Evolutionary conservation across 208 protist species (phyloP).

Genomic region (Vickermania ingenoplastis): DNA sequence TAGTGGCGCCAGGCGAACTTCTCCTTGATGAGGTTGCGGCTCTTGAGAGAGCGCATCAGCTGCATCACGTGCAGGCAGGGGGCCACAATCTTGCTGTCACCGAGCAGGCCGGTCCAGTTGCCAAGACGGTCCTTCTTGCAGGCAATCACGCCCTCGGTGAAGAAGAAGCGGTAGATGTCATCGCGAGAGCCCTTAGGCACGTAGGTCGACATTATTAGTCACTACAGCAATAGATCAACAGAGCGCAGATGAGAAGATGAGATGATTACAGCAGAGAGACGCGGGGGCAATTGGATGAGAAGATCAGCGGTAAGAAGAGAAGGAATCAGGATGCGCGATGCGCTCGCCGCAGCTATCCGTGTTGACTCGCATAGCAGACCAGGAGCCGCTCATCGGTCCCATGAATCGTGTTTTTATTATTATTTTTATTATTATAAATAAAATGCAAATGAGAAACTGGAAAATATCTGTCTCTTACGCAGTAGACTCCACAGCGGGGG

Average conservation of each 20-base stretch:
- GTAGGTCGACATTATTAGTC: slow-evolving; percentile 66
- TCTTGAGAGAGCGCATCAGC: slow-evolving; percentile 87
- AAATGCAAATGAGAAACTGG: too few relatives aligned
- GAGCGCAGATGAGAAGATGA: slow-evolving; percentile 32
- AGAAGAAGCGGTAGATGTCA: slow-evolving; percentile 90
- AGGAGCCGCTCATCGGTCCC: too few relatives aligned
- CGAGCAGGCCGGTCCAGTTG: slow-evolving; percentile 74
- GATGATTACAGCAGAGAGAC: too few relatives aligned
- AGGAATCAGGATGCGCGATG: too few relatives aligned
- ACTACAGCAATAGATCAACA: slow-evolving; percentile 19
- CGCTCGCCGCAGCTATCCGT: too few relatives aligned
- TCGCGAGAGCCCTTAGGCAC: slow-evolving; percentile 71
- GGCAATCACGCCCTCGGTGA: slow-evolving; percentile 83
- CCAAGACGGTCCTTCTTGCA: slow-evolving; percentile 89
- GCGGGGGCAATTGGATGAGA: too few relatives aligned
- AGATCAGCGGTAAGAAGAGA: too few relatives aligned
- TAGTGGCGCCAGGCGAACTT: slow-evolving; percentile 92
- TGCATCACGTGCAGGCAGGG: slow-evolving; percentile 83
- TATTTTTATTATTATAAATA: too few relatives aligned
- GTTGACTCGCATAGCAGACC: too few relatives aligned
- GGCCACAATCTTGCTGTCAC: slow-evolving; percentile 66
- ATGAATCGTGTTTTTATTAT: too few relatives aligned
- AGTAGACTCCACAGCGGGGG: slow-evolving; percentile 15
- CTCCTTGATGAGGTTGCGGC: slow-evolving; percentile 88
- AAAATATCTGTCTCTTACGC: too few relatives aligned